Base-by-base conservation (phyloP, 106 monocot species). In the Dioscorea alata region DNA sequence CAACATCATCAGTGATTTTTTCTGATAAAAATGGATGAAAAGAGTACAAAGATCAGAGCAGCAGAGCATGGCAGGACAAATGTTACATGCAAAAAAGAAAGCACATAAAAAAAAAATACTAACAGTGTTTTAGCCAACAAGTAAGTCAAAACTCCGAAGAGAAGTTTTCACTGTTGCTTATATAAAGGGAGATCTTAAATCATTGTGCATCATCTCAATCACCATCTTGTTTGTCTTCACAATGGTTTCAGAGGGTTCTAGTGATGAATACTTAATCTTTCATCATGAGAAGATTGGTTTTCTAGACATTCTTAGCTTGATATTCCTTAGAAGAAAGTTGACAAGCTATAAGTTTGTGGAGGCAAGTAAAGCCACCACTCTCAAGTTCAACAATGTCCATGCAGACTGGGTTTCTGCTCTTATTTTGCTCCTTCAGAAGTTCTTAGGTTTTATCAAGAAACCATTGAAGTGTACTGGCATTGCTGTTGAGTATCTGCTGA, bases 321-420 rank as follows among this genome's bases (percentile, higher is more conserved):
- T 62, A 25, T 14, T 71, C 18, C 19, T 60, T 12, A 61, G 61
- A 50, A 61, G 60, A 25, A 61, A 50, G 21, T 20, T 71, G 28
- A 25, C 13, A 9, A 71, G 71, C 50, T 71, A 50, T n/a, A n/a
- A 13, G 18, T 71, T 50, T 4, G 71, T 71, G 12, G 71, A 71
- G 71, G 19, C 7, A 16, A 50, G 71, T 33, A 21, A 16, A 17
- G 3, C 21, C 5, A 13, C 4, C 4, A 34, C 8, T 20, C 13
- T 42, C 60, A 54, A 22, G 51, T 2, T 25, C 23, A 13, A 13
- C 19, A 48, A 25, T 31, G 48, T 50, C 10, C 24, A 13, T 3
- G 61, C 61, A 0, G 70, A 70, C 59, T 62, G 50, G 71, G 13
- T 71, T 25, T 31, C 50, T 1, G 16, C 61, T 14, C n/a, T 64